Evolutionary conservation across 371 early-diverging fungal species (phyloP).

Genomic region (Actinomucor elegans): DNA sequence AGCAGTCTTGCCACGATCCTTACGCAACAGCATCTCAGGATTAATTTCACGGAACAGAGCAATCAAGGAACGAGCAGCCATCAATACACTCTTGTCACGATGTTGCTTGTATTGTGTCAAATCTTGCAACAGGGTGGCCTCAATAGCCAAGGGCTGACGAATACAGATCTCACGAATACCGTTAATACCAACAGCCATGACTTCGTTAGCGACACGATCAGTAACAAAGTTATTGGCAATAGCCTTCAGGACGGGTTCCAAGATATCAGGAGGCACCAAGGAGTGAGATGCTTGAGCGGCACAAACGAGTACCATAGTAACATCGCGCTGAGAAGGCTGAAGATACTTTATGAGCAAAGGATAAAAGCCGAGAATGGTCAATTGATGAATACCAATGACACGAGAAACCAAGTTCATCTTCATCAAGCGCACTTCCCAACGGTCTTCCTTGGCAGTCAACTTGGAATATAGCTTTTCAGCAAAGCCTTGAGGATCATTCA

Average conservation of each 20-base stretch:
- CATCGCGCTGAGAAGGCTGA: slow-evolving; percentile 92
- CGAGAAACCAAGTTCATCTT: slow-evolving; percentile 92
- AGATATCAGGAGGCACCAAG: slow-evolving; percentile 89
- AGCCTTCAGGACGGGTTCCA: slow-evolving; percentile 82
- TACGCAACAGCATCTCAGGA: slow-evolving; percentile 87
- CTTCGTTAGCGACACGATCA: slow-evolving; percentile 87
- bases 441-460: slow-evolving; percentile 65
- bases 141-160: slow-evolving; percentile 90
- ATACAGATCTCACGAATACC: slow-evolving; percentile 90
- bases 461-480: slow-evolving; percentile 87
- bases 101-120: slow-evolving; percentile 89
- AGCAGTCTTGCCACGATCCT: slow-evolving; percentile 90
- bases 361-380: slow-evolving; percentile 86
- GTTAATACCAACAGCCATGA: slow-evolving; percentile 93
- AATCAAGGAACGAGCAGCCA: slow-evolving; percentile 89
- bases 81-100: slow-evolving; percentile 88
- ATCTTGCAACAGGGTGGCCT: slow-evolving; percentile 82
- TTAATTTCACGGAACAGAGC: slow-evolving; percentile 90
- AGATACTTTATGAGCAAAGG: slow-evolving; percentile 86
- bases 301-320: slow-evolving; percentile 89
- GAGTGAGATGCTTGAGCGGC: slow-evolving; percentile 91
- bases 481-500: slow-evolving; percentile 96
- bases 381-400: slow-evolving; percentile 92
- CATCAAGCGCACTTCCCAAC: slow-evolving; percentile 87
- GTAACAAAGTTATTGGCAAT: slow-evolving; percentile 96